phyloP scores from a whole-genome alignment of 805 yeast genomes.

The Cyberlindnera japonica region DNA sequence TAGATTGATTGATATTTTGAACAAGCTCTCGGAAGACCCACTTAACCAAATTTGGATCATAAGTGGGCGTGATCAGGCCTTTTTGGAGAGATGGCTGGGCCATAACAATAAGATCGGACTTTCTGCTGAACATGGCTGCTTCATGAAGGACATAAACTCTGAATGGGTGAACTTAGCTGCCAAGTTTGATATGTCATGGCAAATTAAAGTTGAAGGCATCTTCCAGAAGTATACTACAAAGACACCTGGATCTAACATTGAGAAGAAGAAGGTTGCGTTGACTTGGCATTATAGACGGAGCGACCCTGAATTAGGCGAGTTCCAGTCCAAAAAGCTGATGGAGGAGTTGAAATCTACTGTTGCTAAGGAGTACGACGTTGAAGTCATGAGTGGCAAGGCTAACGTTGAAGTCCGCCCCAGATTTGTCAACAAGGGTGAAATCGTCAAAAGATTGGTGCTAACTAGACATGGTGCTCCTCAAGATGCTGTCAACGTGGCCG shows the following conservation, averaged over 20 bases:
- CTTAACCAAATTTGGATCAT: constrained; percentile 90
- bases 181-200: constrained; percentile 91
- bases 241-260: constrained; percentile 88
- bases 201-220: constrained; percentile 68
- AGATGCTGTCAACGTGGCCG: constrained; percentile 32
- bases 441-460: constrained; percentile 73
- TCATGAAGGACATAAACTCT: constrained; percentile 68
- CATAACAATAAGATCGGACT: constrained; percentile 60
- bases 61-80: constrained; percentile 90
- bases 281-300: constrained; percentile 98
- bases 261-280: constrained; percentile 85
- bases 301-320: constrained; percentile 89
- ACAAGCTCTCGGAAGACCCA: constrained; percentile 65
- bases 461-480: constrained; percentile 58
- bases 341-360: constrained; percentile 59
- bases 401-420: constrained; percentile 96
- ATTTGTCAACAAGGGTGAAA: constrained; percentile 95
- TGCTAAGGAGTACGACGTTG: constrained; percentile 70
- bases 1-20: constrained; percentile 56
- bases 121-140: constrained; percentile 97
- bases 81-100: constrained; percentile 87
- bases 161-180: constrained; percentile 86
- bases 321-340: constrained; percentile 74
- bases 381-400: constrained; percentile 96
- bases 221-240: constrained; percentile 74